Conservation (phyloP, 768 basidiomycete species). For the Termitomyces sp. region DNA sequence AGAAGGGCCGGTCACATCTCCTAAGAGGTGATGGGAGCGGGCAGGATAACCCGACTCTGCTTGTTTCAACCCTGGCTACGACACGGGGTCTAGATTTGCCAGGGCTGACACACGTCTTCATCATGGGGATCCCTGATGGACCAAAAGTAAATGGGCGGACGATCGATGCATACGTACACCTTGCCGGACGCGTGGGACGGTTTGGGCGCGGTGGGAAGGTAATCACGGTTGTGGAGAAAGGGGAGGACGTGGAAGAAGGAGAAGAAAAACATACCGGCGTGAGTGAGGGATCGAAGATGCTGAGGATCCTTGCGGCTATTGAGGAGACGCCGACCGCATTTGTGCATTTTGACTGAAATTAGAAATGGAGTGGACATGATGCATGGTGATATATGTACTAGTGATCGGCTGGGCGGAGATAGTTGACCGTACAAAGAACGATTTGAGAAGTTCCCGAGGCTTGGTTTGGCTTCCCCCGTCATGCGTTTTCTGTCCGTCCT, state of each 20-base stretch:
- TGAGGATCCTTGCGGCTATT: slow-evolving; percentile 38
- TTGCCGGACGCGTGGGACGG: slow-evolving; percentile 72
- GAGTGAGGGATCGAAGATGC: slow-evolving; percentile 35
- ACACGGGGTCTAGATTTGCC: slow-evolving; percentile 72
- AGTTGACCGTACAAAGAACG: slow-evolving; percentile 1
- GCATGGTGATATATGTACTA: neutral
- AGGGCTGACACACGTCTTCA: slow-evolving; percentile 68
- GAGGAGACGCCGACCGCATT: slow-evolving; percentile 41
- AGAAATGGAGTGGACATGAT: neutral
- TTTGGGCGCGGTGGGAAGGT: slow-evolving; percentile 65
- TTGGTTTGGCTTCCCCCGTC: neutral
- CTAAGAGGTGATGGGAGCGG: slow-evolving; percentile 25
- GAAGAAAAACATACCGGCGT: slow-evolving; percentile 8
- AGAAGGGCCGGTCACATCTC: slow-evolving; percentile 38
- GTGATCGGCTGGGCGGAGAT: slow-evolving; percentile 6
- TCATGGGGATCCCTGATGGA: slow-evolving; percentile 56
- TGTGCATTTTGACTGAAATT: slow-evolving; percentile 43
- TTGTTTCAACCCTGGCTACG: slow-evolving; percentile 66
- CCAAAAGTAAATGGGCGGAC: slow-evolving; percentile 30
- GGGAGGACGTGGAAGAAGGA: slow-evolving; percentile 19
- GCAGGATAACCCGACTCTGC: slow-evolving; percentile 51
- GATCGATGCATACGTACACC: slow-evolving; percentile 62
- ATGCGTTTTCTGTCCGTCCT: slow-evolving; percentile 11
- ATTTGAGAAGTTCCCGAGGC: neutral
- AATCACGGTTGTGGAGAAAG: slow-evolving; percentile 50